Percentiles rank a stretch among this genome's conserved stretches.
These are phyloP conservation scores for Penicillium hesseltinei DNA, from an alignment of 2,329 filamentous ascomycete species.

Conservation along the genomic window DNA sequence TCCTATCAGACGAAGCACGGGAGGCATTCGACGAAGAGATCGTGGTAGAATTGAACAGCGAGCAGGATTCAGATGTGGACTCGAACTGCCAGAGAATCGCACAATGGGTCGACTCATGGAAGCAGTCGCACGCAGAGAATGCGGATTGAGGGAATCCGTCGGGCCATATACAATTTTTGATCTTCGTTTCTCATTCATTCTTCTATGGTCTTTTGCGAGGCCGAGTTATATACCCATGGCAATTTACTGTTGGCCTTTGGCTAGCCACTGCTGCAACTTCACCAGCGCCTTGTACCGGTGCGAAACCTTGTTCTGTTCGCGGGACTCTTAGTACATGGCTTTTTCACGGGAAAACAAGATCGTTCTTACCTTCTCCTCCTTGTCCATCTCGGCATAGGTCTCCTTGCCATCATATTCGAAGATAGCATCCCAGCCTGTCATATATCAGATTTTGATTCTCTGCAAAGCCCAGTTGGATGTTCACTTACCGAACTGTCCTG, in stretches of 20 bases:
- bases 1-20: constrained; percentile 82
- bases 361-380: constrained; percentile 71
- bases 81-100: constrained; percentile 81
- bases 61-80: constrained; percentile 80
- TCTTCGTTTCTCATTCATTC: constrained; percentile 11
- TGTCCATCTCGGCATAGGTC: constrained; percentile 98
- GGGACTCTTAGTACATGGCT: constrained; percentile 16
- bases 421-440: constrained; percentile 85
- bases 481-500: constrained; percentile 72
- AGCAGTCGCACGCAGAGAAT: constrained; percentile 47
- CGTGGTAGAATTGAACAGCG: constrained; percentile 83
- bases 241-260: constrained; percentile 37
- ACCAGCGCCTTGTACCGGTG: constrained; percentile 84
- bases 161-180: neutral
- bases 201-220: constrained; percentile 9
- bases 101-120: constrained; percentile 81
- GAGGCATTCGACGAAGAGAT: constrained; percentile 84
- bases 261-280: constrained; percentile 81
- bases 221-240: constrained; percentile 17
- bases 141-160: constrained; percentile 22
- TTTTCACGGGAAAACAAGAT: neutral
- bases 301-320: constrained; percentile 73
- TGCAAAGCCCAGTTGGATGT: neutral
- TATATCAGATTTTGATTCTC: constrained; percentile 1
- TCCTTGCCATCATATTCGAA: constrained; percentile 84